phyloP scores from a whole-genome alignment of 2,329 filamentous ascomycete genomes.

The Plectosphaerella plurivora region DNA sequence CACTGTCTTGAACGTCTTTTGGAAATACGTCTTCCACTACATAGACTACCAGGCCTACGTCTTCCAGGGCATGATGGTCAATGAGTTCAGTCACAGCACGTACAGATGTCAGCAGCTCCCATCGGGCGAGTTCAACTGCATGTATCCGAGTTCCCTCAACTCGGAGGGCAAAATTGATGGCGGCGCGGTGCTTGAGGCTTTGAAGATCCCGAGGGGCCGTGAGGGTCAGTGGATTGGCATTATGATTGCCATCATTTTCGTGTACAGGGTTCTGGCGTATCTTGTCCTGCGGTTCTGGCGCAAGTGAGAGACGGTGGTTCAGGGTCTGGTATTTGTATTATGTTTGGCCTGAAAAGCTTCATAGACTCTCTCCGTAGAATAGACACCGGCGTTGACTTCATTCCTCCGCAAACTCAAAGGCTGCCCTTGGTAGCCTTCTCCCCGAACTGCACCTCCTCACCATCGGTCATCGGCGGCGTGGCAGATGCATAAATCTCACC shows the following conservation, averaged over 20 bases:
- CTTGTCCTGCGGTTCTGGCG: constrained; percentile 38
- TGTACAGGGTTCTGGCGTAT: constrained; percentile 67
- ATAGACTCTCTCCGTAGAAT: too few species aligned
- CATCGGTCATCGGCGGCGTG: constrained; percentile 6
- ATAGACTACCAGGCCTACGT: constrained; percentile 86
- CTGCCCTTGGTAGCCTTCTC: constrained; percentile 2
- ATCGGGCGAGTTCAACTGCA: constrained; percentile 56
- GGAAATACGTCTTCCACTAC: constrained; percentile 83
- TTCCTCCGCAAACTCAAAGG: neutral
- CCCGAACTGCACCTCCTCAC: constrained; percentile 3
- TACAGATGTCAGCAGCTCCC: constrained; percentile 50
- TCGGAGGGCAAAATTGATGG: constrained; percentile 67
- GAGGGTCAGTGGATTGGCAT: constrained; percentile 72
- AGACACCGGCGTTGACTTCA: too few species aligned
- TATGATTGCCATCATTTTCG: constrained; percentile 69
- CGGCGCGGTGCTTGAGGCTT: constrained; percentile 62
- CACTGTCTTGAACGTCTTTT: constrained; percentile 73
- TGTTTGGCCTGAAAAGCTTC: too few species aligned
- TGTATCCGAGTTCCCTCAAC: constrained; percentile 62
- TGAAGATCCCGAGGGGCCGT: constrained; percentile 62
- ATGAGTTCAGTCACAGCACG: constrained; percentile 66
- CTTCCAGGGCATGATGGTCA: constrained; percentile 91
- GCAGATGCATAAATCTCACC: constrained; percentile 8
- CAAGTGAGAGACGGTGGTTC: too few species aligned
- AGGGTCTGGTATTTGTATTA: too few species aligned